Evolutionary conservation across 176 grass and related monocot genomes (phyloP), one percentile per base, ranked within the genome.

Genomic region (Paspalum notatum): DNA sequence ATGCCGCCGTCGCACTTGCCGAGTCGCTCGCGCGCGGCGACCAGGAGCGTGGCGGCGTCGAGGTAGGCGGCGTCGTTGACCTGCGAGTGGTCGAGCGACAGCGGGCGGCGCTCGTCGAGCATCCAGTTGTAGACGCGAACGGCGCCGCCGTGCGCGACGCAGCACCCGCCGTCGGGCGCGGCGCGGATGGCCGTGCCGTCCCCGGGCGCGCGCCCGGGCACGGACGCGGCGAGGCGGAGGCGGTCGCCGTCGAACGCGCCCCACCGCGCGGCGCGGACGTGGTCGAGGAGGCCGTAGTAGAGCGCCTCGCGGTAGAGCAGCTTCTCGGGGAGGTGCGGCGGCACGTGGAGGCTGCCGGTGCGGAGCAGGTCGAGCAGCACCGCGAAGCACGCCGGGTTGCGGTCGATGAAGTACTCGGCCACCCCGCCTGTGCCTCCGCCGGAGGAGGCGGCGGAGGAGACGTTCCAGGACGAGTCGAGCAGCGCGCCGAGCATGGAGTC

Each of bases 71-170:
- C 86, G 86, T 98, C 95, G 87, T 98, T 98, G 83, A 95, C 90
- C 78, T 95, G 92, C 32, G 76, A 87, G 60, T 90, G 79, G 85
- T 88, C 95, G 43, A 95, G 90, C 49, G 80, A 93, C 47, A 98
- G 85, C 2, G 92, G 88, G 8, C 74, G 84, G 60, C 88, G 92
- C 77, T 92, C 90, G 68, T 98, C 90, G 39, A 98, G 90, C 92
- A 95, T 93, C 95, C 92, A 98, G 77, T 98, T 91, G 84, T 98
- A 98, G 7, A 93, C 88, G 87, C 85, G 95, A 57, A 95, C 92
- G 37, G 90, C 86, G 73, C 90, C 87, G 24, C 95, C 92, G 76
- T 98, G 95, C 71, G 95, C 95, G 41, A 98, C 95, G 86, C 92
- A 95, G 78, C 92, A 98, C 1, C 95, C 95, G 18, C 92, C 95